Evolutionary conservation across 164 flowering plant genomes (phyloP), one percentile per base, ranked within the genome.

Genomic region (Platanus orientalis): DNA sequence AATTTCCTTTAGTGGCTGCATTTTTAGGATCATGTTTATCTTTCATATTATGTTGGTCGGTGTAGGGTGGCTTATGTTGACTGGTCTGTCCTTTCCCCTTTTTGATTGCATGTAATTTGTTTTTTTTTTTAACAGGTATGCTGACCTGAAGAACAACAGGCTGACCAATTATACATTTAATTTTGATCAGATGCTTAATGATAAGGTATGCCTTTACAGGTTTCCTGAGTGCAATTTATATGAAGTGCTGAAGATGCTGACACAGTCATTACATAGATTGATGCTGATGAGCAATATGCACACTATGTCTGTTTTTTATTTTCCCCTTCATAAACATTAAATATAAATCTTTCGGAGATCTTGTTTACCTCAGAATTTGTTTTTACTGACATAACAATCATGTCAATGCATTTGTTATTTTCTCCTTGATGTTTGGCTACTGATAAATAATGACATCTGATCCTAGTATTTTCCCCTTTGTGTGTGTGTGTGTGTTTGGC

Each of bases 81-180:
- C 42, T 36, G 42, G 1, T 36, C 42, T 36, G 7, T 36, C 42
- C 42, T 36, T 36, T 36, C 2, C 3, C n/a, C 25, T 44, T 16
- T 5, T 25, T 28, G 7, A 1, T 28, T 54, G 36, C 28, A 9
- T 17, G 2, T 30, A 21, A 7, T 54, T 54, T 17, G 9, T 36
- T 13, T 4, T 48, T 53, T 34, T 49, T 51, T 57, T 54, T 63
- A 54, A 64, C 84, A 94, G 99, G 78, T 91, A 91, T 72, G 93
- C 96, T 20, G 99, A 94, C 72, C 73, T 94, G 80, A 94, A 94
- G 85, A 94, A 91, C 75, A 94, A 94, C 73, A 76, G 97, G 64
- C 70, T 78, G 73, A 94, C 99, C n/a, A 91, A 91, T 70, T 94
- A 94, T 66, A 88, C 90, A 24, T 94, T 94, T 57, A 86, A 77